Evolutionary conservation across 2,329 filamentous ascomycete genomes (phyloP).

Genomic region (Colletotrichum horii): DNA sequence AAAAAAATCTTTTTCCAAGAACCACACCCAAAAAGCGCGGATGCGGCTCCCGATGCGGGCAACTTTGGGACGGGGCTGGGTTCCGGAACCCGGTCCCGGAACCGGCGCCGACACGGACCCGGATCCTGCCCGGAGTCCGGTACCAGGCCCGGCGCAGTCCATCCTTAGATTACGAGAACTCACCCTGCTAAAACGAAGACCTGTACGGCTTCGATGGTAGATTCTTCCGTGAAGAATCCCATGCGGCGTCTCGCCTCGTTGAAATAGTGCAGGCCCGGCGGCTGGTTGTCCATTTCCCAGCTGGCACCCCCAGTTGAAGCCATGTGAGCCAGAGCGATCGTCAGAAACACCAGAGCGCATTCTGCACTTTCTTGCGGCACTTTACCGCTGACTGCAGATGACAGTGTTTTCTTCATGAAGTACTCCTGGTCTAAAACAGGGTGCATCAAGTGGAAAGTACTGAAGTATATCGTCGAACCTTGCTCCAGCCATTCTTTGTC

Average conservation of each 20-base stretch:
- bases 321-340: conserved; percentile 64
- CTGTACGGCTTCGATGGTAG: conserved; percentile 64
- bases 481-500: conserved; percentile 49
- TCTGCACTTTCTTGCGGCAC: conserved; percentile 51
- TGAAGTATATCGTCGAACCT: conserved; percentile 61
- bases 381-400: conserved; percentile 48
- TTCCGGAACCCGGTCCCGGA: no score
- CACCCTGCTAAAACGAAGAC: conserved; percentile 62
- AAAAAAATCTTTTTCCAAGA: not conserved
- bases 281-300: conserved; percentile 45
- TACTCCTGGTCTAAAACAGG: conserved; percentile 63
- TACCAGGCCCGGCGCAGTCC: not conserved
- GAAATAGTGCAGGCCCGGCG: conserved; percentile 64
- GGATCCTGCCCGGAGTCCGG: not conserved
- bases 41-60: not conserved
- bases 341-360: conserved; percentile 59
- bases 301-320: conserved; percentile 49
- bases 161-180: conserved; percentile 21
- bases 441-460: conserved; percentile 62
- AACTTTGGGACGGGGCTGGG: not conserved
- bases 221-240: conserved; percentile 60
- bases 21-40: not conserved
- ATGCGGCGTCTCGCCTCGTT: conserved; percentile 67
- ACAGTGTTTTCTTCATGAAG: conserved; percentile 54
- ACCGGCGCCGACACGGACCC: not conserved